A percentile compares a stretch with the other conserved stretches of the same genome.
These are phyloP conservation scores for Penicillium sp. DNA, from an alignment of 2,329 filamentous ascomycete species.

Conservation along the genomic window DNA sequence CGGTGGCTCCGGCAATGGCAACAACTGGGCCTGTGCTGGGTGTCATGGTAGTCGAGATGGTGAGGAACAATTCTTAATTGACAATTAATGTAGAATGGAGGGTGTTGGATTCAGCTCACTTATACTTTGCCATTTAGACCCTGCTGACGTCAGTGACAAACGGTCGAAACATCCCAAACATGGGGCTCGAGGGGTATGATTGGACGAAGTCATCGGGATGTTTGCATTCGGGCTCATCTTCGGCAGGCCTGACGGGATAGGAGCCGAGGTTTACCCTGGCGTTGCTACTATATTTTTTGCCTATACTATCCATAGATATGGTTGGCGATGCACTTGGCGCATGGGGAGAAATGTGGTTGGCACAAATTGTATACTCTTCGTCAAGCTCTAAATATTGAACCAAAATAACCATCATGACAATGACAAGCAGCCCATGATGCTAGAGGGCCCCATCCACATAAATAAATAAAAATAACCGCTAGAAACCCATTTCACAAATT, in stretches of 20 bases:
- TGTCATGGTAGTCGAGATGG: neutral
- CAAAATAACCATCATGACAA: too few relatives aligned
- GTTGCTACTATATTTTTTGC: neutral
- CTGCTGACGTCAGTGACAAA: neutral
- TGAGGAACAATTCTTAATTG: neutral
- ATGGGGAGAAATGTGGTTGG: too few relatives aligned
- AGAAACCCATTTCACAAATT: neutral
- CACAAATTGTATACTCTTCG: too few relatives aligned
- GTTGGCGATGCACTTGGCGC: neutral
- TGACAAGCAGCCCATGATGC: too few relatives aligned
- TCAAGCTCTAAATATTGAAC: too few relatives aligned
- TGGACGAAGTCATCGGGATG: neutral
- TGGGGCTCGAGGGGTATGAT: neutral
- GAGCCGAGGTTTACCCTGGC: too few relatives aligned
- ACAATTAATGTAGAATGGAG: neutral
- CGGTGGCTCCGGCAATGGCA: conserved; percentile 30
- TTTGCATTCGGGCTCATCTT: neutral
- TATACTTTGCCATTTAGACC: neutral
- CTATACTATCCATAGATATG: too few relatives aligned
- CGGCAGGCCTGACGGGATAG: too few relatives aligned
- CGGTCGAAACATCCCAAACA: neutral
- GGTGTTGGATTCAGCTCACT: neutral
- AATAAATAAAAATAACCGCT: neutral
- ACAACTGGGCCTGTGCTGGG: conserved; percentile 11
- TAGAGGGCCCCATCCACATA: too few relatives aligned